Conservation (phyloP, 352 stramenopile species). For the Phytophthora chlamydospora region DNA sequence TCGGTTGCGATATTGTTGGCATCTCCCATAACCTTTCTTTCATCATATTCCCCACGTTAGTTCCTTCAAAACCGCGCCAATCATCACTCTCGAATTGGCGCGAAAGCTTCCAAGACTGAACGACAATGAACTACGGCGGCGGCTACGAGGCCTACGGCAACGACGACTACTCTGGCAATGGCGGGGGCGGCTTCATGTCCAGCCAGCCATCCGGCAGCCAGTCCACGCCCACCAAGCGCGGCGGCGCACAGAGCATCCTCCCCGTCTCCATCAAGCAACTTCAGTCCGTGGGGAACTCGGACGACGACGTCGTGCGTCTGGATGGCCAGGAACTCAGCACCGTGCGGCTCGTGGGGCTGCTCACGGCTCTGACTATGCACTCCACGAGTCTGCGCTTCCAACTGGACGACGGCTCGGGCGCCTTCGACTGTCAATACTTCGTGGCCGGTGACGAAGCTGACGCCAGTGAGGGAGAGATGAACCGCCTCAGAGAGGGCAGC, state of each 20-base stretch:
- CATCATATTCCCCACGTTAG: no score
- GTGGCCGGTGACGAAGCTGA: slow-evolving; percentile 87
- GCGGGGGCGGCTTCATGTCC: slow-evolving; percentile 76
- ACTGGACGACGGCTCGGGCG: slow-evolving; percentile 94
- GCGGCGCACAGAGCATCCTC: slow-evolving; percentile 87
- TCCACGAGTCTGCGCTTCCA: slow-evolving; percentile 93
- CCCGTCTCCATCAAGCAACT: slow-evolving; percentile 92
- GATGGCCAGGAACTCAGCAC: slow-evolving; percentile 90
- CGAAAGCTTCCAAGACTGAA: slow-evolving; percentile 8
- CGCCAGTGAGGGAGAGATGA: slow-evolving; percentile 61
- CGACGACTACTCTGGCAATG: slow-evolving; percentile 54
- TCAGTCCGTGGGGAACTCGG: slow-evolving; percentile 39
- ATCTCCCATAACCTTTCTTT: no score
- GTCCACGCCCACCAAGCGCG: slow-evolving; percentile 55
- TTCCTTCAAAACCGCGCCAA: slow-evolving; percentile 11
- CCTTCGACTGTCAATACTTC: slow-evolving; percentile 93
- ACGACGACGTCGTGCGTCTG: slow-evolving; percentile 83
- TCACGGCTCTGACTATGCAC: slow-evolving; percentile 78
- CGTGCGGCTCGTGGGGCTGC: slow-evolving; percentile 89
- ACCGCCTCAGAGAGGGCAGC: slow-evolving; percentile 71
- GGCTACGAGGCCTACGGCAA: slow-evolving; percentile 80
- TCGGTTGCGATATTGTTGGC: no score
- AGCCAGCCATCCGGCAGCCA: slow-evolving; percentile 60
- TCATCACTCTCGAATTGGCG: slow-evolving; percentile 16
- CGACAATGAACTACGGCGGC: slow-evolving; percentile 63